phyloP scores from a whole-genome alignment of 805 yeast species.

The Blastobotrys chiropterorum region DNA sequence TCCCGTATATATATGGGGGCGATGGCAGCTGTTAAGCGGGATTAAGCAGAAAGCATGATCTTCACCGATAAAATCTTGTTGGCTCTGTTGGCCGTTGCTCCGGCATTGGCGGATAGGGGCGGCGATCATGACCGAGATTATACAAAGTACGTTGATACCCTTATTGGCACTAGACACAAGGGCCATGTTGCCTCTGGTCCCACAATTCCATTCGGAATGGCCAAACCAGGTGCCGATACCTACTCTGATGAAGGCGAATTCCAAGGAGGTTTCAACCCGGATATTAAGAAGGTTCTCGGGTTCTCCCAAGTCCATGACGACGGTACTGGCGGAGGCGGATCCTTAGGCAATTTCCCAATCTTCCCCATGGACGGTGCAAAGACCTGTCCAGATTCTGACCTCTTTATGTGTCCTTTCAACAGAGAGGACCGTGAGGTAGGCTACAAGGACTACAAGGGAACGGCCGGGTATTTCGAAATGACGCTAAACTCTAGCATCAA shows the following conservation, averaged over 20 bases:
- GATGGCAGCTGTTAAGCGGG: neutral
- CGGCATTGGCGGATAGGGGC: neutral
- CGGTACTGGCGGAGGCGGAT: slow-evolving; percentile 38
- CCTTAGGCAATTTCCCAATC: slow-evolving; percentile 2
- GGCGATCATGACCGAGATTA: neutral
- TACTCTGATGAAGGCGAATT: slow-evolving; percentile 28
- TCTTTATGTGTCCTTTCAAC: neutral
- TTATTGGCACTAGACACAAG: slow-evolving; percentile 32
- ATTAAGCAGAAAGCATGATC: neutral
- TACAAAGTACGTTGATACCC: slow-evolving; percentile 26
- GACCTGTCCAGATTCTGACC: neutral
- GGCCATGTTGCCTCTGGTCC: slow-evolving; percentile 36
- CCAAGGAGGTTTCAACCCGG: slow-evolving; percentile 29
- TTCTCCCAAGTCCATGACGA: slow-evolving; percentile 36
- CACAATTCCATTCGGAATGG: slow-evolving; percentile 35
- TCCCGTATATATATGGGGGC: neutral
- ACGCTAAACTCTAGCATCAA: neutral
- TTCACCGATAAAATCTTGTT: neutral
- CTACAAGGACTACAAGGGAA: neutral
- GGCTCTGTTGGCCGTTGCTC: neutral
- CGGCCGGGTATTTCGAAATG: neutral
- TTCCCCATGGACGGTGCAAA: neutral
- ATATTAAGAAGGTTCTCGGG: slow-evolving; percentile 27
- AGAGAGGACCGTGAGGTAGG: neutral
- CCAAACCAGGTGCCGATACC: slow-evolving; percentile 34